A percentile compares a stretch with the other conserved stretches of the same genome.
These are phyloP conservation scores for Ganoderma boninense DNA, from an alignment of 1,284 basidiomycete genomes.

Conservation along the genomic window DNA sequence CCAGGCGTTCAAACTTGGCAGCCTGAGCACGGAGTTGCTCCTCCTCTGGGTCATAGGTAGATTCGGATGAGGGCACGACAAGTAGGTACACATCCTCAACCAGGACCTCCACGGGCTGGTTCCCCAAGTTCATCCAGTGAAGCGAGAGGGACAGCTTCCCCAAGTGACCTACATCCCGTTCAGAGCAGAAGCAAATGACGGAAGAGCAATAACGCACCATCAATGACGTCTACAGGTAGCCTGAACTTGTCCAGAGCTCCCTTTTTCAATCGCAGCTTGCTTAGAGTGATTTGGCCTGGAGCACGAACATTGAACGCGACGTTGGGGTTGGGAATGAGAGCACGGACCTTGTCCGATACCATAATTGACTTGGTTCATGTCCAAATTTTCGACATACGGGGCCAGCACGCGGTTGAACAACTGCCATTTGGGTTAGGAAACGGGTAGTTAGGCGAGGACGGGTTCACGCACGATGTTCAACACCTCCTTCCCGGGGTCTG, in stretches of 20 bases:
- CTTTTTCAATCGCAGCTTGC: constrained; percentile 89
- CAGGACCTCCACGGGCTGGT: constrained; percentile 91
- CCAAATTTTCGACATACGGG: constrained; percentile 96
- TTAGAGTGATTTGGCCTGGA: constrained; percentile 85
- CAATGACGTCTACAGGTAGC: constrained; percentile 94
- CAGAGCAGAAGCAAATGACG: not conserved
- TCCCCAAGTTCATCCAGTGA: constrained; percentile 96
- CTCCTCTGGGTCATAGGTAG: constrained; percentile 82
- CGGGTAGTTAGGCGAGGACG: constrained; percentile 4
- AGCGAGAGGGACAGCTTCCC: constrained; percentile 93
- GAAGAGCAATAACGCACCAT: constrained; percentile 62
- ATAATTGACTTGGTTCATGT: constrained; percentile 94
- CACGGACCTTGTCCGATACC: constrained; percentile 88
- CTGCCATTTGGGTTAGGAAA: constrained; percentile 46
- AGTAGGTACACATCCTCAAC: constrained; percentile 97
- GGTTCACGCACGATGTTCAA: constrained; percentile 67
- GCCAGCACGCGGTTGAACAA: constrained; percentile 93
- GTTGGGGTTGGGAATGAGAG: not conserved
- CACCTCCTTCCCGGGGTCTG: constrained; percentile 81
- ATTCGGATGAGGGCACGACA: constrained; percentile 84
- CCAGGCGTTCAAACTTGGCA: constrained; percentile 89
- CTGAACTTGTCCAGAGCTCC: constrained; percentile 96
- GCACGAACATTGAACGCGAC: constrained; percentile 9
- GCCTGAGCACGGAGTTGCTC: constrained; percentile 87
- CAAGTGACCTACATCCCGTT: constrained; percentile 76